Percentiles rank a stretch among this genome's conserved stretches.
phyloP scores from a whole-genome alignment of 495 filamentous ascomycete genomes.

The Podospora comata region DNA sequence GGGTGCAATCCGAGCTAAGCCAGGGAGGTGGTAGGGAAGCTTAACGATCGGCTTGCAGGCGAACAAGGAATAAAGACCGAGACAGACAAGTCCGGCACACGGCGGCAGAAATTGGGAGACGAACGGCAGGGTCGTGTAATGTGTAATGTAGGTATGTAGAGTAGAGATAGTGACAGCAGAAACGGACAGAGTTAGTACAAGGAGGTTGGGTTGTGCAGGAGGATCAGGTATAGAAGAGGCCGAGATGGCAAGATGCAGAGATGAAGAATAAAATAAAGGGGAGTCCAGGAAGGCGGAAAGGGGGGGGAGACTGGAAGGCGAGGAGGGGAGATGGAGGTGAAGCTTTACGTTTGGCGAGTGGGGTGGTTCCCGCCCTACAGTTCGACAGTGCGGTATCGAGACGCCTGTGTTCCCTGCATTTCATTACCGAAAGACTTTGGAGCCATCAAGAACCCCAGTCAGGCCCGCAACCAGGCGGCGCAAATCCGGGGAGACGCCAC shows the following conservation, averaged over 20 bases:
- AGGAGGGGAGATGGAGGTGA: conserved; percentile 27
- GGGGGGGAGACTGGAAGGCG: conserved; percentile 15
- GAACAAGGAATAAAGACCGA: conserved; percentile 21
- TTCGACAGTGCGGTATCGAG: conserved; percentile 10
- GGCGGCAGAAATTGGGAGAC: conserved; percentile 12
- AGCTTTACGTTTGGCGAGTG: conserved; percentile 36
- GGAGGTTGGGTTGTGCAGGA: neutral
- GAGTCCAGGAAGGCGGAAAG: conserved; percentile 15
- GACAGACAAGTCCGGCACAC: conserved; percentile 9
- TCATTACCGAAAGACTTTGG: conserved; percentile 16
- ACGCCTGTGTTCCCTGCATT: conserved; percentile 21
- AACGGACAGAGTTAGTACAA: neutral
- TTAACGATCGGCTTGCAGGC: conserved; percentile 10
- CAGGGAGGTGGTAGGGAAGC: conserved; percentile 8
- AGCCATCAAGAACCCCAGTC: conserved; percentile 9
- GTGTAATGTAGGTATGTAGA: too few species aligned
- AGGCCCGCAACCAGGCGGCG: neutral
- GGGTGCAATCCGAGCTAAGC: neutral
- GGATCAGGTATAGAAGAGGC: neutral
- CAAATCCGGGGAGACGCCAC: neutral
- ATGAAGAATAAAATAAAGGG: conserved; percentile 1
- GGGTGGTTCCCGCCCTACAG: conserved; percentile 34
- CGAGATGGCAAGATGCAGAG: conserved; percentile 1
- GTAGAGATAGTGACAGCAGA: neutral
- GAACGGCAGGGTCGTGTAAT: neutral